Percentiles rank a stretch among this genome's conserved stretches.
These are phyloP conservation scores for Populus hybrid DNA, from an alignment of 441 rosid genomes.

Conservation along the genomic window DNA sequence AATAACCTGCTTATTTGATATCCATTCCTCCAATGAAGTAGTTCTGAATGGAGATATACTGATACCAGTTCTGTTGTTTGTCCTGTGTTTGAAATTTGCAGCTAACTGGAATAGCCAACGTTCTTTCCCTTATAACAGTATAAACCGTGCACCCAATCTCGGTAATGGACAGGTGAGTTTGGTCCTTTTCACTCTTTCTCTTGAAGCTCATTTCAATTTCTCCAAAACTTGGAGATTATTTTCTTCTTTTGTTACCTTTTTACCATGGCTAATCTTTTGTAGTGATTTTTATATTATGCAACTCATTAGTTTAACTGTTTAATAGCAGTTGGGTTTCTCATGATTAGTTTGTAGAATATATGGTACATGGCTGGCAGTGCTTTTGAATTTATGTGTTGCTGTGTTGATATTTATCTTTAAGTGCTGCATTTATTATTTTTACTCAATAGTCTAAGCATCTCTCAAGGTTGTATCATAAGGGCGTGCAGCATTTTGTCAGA, in stretches of 20 bases:
- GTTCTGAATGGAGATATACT: background rate
- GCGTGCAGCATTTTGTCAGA: background rate
- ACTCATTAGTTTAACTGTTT: background rate
- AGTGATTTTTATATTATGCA: background rate
- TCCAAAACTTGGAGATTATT: background rate
- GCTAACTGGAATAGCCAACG: slow-evolving; percentile 35
- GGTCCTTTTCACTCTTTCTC: slow-evolving; percentile 5
- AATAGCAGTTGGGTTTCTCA: slow-evolving; percentile 8
- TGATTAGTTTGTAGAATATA: background rate
- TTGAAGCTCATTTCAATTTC: slow-evolving; percentile 1
- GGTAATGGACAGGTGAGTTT: slow-evolving; percentile 41
- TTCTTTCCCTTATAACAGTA: slow-evolving; percentile 15
- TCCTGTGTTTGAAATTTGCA: slow-evolving; percentile 22
- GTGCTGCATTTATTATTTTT: background rate
- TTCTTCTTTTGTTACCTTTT: background rate
- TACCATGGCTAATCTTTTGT: background rate
- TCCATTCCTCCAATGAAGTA: slow-evolving; percentile 11
- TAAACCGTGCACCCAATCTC: slow-evolving; percentile 15
- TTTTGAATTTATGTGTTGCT: slow-evolving; percentile 1
- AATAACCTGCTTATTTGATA: slow-evolving; percentile 2
- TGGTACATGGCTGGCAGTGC: background rate
- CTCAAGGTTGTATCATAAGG: background rate
- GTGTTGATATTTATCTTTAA: background rate
- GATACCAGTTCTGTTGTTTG: slow-evolving; percentile 10
- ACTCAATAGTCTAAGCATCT: background rate